phyloP scores from a whole-genome alignment of 225 moss, liverwort and hornwort genomes.

The Lunularia cruciata region DNA sequence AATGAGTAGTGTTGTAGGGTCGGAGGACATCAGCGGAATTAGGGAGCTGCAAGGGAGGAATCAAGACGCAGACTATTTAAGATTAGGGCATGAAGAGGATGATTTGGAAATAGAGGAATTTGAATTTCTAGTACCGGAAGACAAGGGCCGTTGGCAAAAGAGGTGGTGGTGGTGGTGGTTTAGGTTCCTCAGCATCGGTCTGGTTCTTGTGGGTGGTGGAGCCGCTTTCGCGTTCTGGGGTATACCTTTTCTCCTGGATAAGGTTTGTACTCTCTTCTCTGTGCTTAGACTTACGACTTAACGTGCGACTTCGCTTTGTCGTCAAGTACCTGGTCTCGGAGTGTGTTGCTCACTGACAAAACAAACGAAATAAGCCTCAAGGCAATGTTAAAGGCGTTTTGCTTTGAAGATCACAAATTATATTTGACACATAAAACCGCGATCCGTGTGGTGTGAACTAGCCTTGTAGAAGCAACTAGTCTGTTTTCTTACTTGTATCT shows the following conservation, averaged over 20 bases:
- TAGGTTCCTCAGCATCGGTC: slow-evolving; percentile 35
- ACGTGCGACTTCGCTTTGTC: background rate
- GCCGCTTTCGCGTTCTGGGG: slow-evolving; percentile 57
- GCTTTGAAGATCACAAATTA: no score
- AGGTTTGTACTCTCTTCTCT: slow-evolving; percentile 44
- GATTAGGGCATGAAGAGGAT: slow-evolving; percentile 63
- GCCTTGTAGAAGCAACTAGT: no score
- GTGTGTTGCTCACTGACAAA: no score
- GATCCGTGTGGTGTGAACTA: no score
- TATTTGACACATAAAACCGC: no score
- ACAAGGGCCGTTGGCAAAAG: slow-evolving; percentile 37
- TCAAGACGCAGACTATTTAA: slow-evolving; percentile 61
- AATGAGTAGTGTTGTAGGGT: slow-evolving; percentile 15
- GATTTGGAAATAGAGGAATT: slow-evolving; percentile 77
- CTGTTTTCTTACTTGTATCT: no score
- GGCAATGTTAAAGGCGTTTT: no score
- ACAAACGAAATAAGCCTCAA: no score
- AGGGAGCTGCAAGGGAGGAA: slow-evolving; percentile 50
- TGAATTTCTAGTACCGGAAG: slow-evolving; percentile 47
- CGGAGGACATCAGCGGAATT: slow-evolving; percentile 33
- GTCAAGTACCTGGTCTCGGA: no score
- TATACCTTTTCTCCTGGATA: slow-evolving; percentile 74
- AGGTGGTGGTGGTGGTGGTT: slow-evolving; percentile 75
- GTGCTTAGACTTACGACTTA: background rate
- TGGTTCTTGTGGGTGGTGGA: slow-evolving; percentile 44